Evolutionary conservation across 1,139 yeast species (phyloP), one percentile per base, ranked within the genome.

Genomic region (Debaryomyces psychrophilus): DNA sequence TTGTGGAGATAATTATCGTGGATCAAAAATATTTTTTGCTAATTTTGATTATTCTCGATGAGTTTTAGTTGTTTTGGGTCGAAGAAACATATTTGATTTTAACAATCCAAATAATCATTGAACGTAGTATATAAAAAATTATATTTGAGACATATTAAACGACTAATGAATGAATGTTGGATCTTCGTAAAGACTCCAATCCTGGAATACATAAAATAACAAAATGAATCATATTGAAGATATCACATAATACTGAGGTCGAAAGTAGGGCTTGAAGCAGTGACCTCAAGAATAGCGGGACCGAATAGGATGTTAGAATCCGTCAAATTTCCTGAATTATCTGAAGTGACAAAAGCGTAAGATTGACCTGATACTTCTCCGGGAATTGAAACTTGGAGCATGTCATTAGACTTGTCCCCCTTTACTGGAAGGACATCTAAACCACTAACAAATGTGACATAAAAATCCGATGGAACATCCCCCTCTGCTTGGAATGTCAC

Each of bases 401-500:
- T 33, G 7, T 12, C 36, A 33, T 7, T n/a, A 11, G 17, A 17
- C 26, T 17, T 18, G 5, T 20, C 14, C 17, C 15, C 36, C 8
- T 17, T 11, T 8, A 33, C n/a, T 5, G 36, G 36, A 33, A 33
- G 36, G 7, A 33, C 25, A 18, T 36, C 39, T 11, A 36, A 23
- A 23, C 39, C 39, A 12, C 39, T 36, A 11, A 36, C 39, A 23
- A 18, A 36, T 11, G 39, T 36, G 25, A 36, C 39, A 23, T 8
- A 23, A 9, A 18, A 36, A 15, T 12, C 17, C 18, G 20, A 23
- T n/a, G 39, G 39, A 36, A 36, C 22, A 26, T 23, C 23, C 14
- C 39, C 39, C 14, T 36, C 31, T 1, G 29, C 39, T 18, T n/a
- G 11, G 8, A 22, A 36, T 36, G 29, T 22, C 22, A 36, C 28